Percentiles rank a stretch among this genome's conserved stretches.
Conservation (phyloP, 2,329 filamentous ascomycete genomes). For the Biscogniauxia mediterranea region DNA sequence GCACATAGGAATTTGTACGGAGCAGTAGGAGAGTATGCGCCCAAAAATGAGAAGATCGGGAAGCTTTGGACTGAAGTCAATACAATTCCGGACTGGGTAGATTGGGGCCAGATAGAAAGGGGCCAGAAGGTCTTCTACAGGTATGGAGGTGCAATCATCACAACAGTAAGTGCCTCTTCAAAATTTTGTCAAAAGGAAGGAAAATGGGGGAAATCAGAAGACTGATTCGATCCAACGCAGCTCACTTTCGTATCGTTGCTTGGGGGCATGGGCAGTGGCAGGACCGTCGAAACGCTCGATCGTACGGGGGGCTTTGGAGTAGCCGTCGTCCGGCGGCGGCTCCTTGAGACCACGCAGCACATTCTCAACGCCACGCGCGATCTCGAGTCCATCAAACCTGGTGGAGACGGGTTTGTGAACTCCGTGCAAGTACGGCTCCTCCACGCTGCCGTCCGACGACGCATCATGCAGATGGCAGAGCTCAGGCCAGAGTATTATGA, state of each 20-base stretch:
- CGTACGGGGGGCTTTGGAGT: constrained; percentile 72
- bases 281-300: constrained; percentile 71
- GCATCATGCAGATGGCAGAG: constrained; percentile 60
- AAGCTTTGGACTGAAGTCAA: constrained; percentile 66
- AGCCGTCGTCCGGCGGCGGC: constrained; percentile 62
- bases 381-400: constrained; percentile 64
- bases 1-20: constrained; percentile 59
- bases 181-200: background rate
- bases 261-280: constrained; percentile 69
- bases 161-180: constrained; percentile 40
- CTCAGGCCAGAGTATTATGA: constrained; percentile 61
- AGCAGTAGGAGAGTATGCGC: constrained; percentile 57
- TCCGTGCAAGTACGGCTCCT: constrained; percentile 67
- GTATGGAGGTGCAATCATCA: constrained; percentile 67
- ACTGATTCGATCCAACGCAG: constrained; percentile 11
- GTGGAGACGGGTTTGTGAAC: constrained; percentile 63
- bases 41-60: constrained; percentile 51
- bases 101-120: constrained; percentile 72
- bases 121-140: constrained; percentile 78
- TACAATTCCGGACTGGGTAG: constrained; percentile 70
- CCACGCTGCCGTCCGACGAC: constrained; percentile 64
- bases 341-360: constrained; percentile 71
- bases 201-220: background rate
- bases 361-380: constrained; percentile 69
- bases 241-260: constrained; percentile 59